Evolutionary conservation across 2,329 filamentous ascomycete genomes (phyloP).

Genomic region (Kalmusia sp.): DNA sequence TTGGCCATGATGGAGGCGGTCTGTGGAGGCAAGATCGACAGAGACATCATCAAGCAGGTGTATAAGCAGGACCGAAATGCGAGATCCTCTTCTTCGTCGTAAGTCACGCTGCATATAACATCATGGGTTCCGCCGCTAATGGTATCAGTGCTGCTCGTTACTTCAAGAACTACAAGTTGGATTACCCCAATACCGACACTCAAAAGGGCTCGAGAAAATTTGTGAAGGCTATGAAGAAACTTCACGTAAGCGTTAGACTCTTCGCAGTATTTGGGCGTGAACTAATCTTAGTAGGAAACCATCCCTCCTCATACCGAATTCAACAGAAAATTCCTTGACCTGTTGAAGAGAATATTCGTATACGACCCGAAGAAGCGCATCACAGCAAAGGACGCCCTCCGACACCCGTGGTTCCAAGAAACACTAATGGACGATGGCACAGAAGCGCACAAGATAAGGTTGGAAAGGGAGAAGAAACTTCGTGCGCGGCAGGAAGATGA

Average conservation of each 20-base stretch:
- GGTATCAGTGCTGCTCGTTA: slow-evolving; percentile 50
- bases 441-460: slow-evolving; percentile 66
- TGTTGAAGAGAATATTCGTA: slow-evolving; percentile 69
- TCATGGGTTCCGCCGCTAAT: slow-evolving; percentile 35
- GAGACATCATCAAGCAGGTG: slow-evolving; percentile 62
- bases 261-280: neutral
- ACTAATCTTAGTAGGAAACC: slow-evolving; percentile 59
- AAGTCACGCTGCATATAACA: slow-evolving; percentile 34
- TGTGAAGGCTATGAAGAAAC: slow-evolving; percentile 71
- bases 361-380: slow-evolving; percentile 72
- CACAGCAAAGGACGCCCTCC: slow-evolving; percentile 68
- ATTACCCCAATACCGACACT: slow-evolving; percentile 70
- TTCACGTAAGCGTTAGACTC: slow-evolving; percentile 56
- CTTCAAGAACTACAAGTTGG: slow-evolving; percentile 64
- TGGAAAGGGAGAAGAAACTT: slow-evolving; percentile 49
- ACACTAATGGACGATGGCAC: slow-evolving; percentile 70
- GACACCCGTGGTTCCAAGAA: slow-evolving; percentile 73
- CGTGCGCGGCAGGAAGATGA: slow-evolving; percentile 39
- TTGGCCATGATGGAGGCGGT: slow-evolving; percentile 74
- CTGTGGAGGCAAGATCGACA: slow-evolving; percentile 63
- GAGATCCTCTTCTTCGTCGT: slow-evolving; percentile 64
- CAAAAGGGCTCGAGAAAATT: slow-evolving; percentile 70
- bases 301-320: slow-evolving; percentile 66
- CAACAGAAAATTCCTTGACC: slow-evolving; percentile 68
- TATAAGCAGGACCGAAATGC: slow-evolving; percentile 56